These are phyloP conservation scores for Aspergillus intermedius DNA, from an alignment of 2,329 filamentous ascomycete genomes.

Conservation along the genomic window DNA sequence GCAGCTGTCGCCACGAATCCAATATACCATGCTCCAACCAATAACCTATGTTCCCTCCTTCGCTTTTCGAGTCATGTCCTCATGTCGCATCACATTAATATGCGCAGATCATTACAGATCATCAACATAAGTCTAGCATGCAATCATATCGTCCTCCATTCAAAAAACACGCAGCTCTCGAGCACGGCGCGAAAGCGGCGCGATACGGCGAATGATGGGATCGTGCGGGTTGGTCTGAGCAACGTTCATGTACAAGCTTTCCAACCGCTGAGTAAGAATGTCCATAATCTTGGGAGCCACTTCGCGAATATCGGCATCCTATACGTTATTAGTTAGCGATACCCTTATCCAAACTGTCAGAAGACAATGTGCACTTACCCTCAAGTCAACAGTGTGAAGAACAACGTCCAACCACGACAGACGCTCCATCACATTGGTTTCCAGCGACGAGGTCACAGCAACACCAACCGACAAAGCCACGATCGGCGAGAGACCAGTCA, in stretches of 20 bases:
- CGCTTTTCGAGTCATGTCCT: neutral
- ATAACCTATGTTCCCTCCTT: neutral
- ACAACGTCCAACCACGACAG: slow-evolving; percentile 55
- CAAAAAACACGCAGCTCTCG: slow-evolving; percentile 25
- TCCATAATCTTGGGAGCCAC: slow-evolving; percentile 56
- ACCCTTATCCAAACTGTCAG: neutral
- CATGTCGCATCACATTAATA: neutral
- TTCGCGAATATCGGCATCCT: slow-evolving; percentile 51
- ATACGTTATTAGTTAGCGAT: slow-evolving; percentile 5
- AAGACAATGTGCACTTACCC: slow-evolving; percentile 35
- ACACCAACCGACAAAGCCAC: slow-evolving; percentile 56
- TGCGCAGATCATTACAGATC: neutral
- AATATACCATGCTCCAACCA: neutral
- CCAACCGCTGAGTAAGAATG: slow-evolving; percentile 51
- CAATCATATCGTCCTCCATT: neutral
- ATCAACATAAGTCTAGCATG: neutral
- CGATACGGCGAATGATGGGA: slow-evolving; percentile 47
- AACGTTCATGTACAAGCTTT: slow-evolving; percentile 51
- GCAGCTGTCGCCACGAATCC: neutral
- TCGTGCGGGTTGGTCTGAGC: slow-evolving; percentile 48
- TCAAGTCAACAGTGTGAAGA: slow-evolving; percentile 48
- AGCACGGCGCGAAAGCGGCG: slow-evolving; percentile 39
- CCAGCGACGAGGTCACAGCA: slow-evolving; percentile 53
- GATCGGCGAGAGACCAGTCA: slow-evolving; percentile 50
- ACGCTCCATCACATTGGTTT: slow-evolving; percentile 48